Conservation (phyloP, 192 early-diverging fungal genomes). For the Coemansia sp. region DNA sequence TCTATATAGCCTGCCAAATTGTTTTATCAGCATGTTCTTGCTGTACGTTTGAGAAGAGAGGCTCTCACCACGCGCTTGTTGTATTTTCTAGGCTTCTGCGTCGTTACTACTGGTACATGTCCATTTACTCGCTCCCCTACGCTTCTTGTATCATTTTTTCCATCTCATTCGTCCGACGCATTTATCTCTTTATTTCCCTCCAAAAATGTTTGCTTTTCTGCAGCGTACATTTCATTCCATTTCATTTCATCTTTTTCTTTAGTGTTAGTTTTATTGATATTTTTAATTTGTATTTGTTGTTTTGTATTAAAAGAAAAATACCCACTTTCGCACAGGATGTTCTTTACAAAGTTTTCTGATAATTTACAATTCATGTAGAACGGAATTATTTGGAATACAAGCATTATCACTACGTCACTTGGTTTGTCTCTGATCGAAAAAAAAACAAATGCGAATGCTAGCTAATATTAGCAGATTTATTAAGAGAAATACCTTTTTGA, state of each 20-base stretch:
- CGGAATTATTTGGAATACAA: background rate
- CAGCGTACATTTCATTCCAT: background rate
- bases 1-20: no score
- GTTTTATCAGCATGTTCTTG: no score
- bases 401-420: background rate
- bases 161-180: background rate
- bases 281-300: background rate
- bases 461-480: background rate
- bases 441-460: no score
- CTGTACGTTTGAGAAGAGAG: no score
- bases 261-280: constrained; percentile 8
- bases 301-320: no score
- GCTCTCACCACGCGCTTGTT: constrained; percentile 7
- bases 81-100: background rate
- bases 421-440: no score
- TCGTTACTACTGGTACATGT: background rate
- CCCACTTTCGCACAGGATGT: no score
- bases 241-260: background rate
- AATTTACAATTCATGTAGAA: background rate
- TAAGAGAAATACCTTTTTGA: background rate
- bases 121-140: background rate
- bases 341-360: no score
- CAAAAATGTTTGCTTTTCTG: background rate
- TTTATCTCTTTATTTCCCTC: background rate
- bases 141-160: constrained; percentile 1